These are phyloP conservation scores for Malassezia sp. DNA, from an alignment of 1,284 basidiomycete genomes.

Conservation along the genomic window DNA sequence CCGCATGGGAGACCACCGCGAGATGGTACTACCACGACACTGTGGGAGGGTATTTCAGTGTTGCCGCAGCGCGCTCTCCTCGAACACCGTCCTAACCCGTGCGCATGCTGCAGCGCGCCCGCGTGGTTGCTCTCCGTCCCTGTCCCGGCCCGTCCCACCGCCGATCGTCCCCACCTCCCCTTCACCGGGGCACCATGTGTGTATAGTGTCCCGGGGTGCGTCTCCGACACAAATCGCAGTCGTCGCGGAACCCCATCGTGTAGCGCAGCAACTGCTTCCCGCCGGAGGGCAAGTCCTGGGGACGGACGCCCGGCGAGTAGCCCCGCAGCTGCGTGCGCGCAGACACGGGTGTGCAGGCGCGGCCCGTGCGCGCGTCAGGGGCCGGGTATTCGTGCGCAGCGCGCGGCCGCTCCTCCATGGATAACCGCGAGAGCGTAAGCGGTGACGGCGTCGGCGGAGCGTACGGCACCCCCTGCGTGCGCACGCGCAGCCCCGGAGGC, in stretches of 20 bases:
- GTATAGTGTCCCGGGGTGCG: constrained; percentile 6
- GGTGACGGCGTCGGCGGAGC: constrained; percentile 8
- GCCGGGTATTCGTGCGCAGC: not conserved
- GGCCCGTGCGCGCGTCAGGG: not conserved
- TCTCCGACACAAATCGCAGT: constrained; percentile 4
- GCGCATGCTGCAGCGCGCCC: too few relatives aligned
- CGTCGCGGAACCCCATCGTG: constrained; percentile 6
- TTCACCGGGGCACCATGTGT: not conserved
- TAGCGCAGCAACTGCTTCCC: constrained; percentile 1
- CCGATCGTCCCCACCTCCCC: too few relatives aligned
- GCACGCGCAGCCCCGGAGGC: too few relatives aligned
- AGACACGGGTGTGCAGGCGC: not conserved
- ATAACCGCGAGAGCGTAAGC: constrained; percentile 2
- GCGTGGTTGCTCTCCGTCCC: too few relatives aligned
- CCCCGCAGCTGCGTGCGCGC: not conserved
- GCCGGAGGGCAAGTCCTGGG: not conserved
- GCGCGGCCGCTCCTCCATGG: constrained; percentile 5
- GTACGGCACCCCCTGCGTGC: not conserved
- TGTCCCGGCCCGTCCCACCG: too few relatives aligned
- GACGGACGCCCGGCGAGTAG: constrained; percentile 4
- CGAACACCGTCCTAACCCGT: too few relatives aligned
- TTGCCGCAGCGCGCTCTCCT: too few relatives aligned
- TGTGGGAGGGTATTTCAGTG: too few relatives aligned
- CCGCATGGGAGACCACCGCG: not conserved
- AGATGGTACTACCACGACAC: not conserved